Conservation (phyloP, 78 protist genomes). For the Dictyostelium intermedium region DNA sequence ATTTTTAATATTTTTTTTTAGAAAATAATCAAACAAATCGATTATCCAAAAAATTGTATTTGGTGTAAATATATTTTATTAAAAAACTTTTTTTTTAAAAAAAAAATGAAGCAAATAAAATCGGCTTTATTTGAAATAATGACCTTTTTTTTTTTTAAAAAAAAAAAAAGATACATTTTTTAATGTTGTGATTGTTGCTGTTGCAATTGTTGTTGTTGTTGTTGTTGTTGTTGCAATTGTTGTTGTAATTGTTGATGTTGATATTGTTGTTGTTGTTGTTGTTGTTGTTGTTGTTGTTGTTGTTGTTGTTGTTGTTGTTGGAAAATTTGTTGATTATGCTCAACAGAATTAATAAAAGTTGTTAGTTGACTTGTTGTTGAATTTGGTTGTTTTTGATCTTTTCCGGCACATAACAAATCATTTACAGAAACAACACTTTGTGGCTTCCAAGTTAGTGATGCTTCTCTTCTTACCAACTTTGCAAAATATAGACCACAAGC, state of each 20-base stretch:
- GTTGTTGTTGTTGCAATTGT: not conserved
- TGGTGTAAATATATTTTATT: not conserved
- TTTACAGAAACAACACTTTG: slow-evolving; percentile 45
- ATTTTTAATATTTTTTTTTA: no score
- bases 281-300: not conserved
- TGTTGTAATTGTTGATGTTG: not conserved
- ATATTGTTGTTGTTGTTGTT: not conserved
- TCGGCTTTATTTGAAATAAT: not conserved
- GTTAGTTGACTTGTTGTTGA: not conserved
- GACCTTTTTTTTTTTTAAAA: no score
- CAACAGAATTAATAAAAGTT: not conserved
- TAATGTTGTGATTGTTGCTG: not conserved
- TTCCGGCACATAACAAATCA: slow-evolving; percentile 47
- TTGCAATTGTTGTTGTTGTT: not conserved
- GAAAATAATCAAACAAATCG: no score
- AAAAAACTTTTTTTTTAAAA: no score
- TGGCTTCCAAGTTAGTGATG: slow-evolving; percentile 54
- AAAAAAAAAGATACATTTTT: no score
- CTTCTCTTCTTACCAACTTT: slow-evolving; percentile 50
- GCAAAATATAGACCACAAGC: slow-evolving; percentile 80
- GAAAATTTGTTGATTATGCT: not conserved
- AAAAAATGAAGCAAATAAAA: not conserved
- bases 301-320: slow-evolving; percentile 8
- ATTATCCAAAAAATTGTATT: no score
- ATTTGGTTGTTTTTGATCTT: not conserved